These are phyloP conservation scores for Crithidia bombi DNA, from an alignment of 208 protist species.

Conservation along the genomic window DNA sequence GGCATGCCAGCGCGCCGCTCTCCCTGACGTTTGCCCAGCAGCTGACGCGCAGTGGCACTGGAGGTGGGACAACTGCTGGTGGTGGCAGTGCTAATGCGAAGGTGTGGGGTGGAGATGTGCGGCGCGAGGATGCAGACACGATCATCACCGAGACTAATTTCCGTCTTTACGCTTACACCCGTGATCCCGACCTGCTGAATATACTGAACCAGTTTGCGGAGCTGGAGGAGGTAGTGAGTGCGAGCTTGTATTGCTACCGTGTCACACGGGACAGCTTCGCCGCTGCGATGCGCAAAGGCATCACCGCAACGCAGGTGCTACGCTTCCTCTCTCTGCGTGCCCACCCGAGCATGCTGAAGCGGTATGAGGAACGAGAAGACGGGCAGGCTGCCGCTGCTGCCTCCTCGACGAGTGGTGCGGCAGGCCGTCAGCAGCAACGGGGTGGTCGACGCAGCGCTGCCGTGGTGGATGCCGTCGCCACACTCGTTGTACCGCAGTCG, in stretches of 20 bases:
- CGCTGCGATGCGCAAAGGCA: constrained; percentile 71
- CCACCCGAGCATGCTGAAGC: constrained; percentile 82
- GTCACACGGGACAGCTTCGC: constrained; percentile 85
- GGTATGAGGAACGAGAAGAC: constrained; percentile 34
- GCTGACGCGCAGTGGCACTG: constrained; percentile 3
- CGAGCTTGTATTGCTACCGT: constrained; percentile 80
- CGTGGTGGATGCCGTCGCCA: constrained; percentile 14
- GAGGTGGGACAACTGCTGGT: background rate
- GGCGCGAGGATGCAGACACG: constrained; percentile 88
- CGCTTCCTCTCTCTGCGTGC: constrained; percentile 85
- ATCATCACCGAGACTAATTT: constrained; percentile 94
- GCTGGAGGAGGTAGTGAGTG: constrained; percentile 66
- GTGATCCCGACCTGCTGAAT: constrained; percentile 70
- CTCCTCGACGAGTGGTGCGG: background rate
- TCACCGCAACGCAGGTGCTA: constrained; percentile 77
- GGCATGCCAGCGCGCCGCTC: constrained; percentile 65
- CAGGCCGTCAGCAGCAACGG: background rate
- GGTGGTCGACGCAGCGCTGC: constrained; percentile 9
- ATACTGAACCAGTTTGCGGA: constrained; percentile 86
- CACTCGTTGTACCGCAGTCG: constrained; percentile 78
- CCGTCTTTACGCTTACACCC: constrained; percentile 88
- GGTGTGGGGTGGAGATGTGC: constrained; percentile 27
- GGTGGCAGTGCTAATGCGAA: background rate
- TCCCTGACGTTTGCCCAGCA: constrained; percentile 60
- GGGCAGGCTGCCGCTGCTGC: background rate